These are phyloP conservation scores for Rhizophora mangle DNA, from an alignment of 345 rosid species.

Conservation along the genomic window DNA sequence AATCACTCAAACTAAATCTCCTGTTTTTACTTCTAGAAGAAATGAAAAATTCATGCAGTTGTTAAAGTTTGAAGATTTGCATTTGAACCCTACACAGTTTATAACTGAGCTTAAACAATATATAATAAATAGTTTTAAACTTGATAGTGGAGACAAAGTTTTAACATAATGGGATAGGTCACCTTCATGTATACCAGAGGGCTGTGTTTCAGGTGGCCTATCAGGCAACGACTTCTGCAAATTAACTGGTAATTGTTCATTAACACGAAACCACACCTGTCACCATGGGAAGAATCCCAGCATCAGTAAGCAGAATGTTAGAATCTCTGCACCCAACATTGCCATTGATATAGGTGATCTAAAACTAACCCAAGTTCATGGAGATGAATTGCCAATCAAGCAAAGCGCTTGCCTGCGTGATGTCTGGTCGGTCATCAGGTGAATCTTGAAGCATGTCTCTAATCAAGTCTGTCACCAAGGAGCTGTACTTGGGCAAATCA, in stretches of 20 bases:
- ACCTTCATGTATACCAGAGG: slow-evolving; percentile 54
- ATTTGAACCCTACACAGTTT: not conserved
- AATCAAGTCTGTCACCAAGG: slow-evolving; percentile 57
- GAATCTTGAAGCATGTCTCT: slow-evolving; percentile 92
- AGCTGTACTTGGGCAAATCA: slow-evolving; percentile 73
- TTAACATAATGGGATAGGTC: slow-evolving; percentile 8
- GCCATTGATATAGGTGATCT: slow-evolving; percentile 40
- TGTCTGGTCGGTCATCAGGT: slow-evolving; percentile 92
- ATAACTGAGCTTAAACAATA: not conserved
- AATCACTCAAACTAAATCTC: no score
- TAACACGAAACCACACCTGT: slow-evolving; percentile 97
- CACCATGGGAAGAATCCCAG: slow-evolving; percentile 47
- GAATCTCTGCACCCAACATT: slow-evolving; percentile 31
- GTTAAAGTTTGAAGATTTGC: not conserved
- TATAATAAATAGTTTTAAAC: no score
- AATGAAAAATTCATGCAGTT: not conserved
- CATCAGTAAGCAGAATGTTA: slow-evolving; percentile 44
- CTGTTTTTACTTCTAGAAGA: no score
- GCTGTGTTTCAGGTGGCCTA: slow-evolving; percentile 62
- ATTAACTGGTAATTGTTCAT: slow-evolving; percentile 71
- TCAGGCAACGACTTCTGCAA: slow-evolving; percentile 87
- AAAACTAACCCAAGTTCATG: slow-evolving; percentile 77
- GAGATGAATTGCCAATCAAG: slow-evolving; percentile 66
- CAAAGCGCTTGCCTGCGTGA: slow-evolving; percentile 93
- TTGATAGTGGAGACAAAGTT: no score